These are phyloP conservation scores for Apiotrichum veenhuisii DNA, from an alignment of 1,284 basidiomycete genomes.

Conservation along the genomic window DNA sequence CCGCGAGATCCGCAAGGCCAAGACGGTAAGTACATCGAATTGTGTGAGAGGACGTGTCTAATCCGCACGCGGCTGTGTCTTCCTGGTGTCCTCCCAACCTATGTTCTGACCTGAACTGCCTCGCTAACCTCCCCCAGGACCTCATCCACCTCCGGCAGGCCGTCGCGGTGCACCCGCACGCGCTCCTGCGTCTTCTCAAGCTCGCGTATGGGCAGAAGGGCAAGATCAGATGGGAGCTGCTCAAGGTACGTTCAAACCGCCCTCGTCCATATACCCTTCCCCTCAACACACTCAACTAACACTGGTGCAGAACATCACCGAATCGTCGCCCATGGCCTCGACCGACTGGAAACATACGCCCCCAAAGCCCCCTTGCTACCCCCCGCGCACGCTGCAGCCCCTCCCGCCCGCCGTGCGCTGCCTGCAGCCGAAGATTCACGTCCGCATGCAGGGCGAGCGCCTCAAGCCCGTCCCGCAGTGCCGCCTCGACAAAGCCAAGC, in stretches of 20 bases:
- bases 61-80: too few relatives aligned
- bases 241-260: constrained; percentile 33
- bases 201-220: not conserved
- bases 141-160: constrained; percentile 31
- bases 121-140: constrained; percentile 21
- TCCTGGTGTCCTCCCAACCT: too few relatives aligned
- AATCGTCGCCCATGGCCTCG: not conserved
- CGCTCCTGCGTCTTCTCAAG: constrained; percentile 24
- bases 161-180: constrained; percentile 40
- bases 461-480: not conserved
- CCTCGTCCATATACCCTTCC: too few relatives aligned
- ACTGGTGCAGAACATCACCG: constrained; percentile 10
- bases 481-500: constrained; percentile 12
- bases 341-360: not conserved
- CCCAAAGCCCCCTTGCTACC: constrained; percentile 1
- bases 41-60: too few relatives aligned
- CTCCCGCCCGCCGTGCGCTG: constrained; percentile 6
- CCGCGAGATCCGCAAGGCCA: not conserved
- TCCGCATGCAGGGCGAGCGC: not conserved
- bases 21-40: not conserved
- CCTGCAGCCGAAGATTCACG: not conserved
- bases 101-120: too few relatives aligned
- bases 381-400: constrained; percentile 9
- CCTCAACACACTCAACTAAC: not conserved
- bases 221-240: constrained; percentile 7